Percentiles rank a stretch among this genome's conserved stretches.
These are phyloP conservation scores for Kurtzmaniella natalensis DNA, from an alignment of 1,139 yeast genomes.

Conservation along the genomic window DNA sequence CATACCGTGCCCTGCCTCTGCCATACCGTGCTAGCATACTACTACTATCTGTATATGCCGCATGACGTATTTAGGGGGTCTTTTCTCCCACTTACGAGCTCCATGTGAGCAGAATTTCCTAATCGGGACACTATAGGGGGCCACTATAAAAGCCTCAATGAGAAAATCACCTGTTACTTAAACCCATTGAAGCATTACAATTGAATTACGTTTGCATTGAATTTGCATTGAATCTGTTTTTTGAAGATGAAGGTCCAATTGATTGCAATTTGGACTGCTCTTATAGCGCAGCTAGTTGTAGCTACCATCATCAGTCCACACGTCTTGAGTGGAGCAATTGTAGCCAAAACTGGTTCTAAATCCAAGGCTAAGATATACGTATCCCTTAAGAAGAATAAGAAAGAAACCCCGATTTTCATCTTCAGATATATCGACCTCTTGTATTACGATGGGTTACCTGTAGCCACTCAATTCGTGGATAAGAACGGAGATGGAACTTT, in stretches of 20 bases:
- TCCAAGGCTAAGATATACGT: background rate
- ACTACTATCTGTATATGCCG: too few species aligned
- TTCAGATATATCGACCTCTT: constrained; percentile 22
- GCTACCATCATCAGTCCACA: background rate
- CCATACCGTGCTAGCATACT: too few species aligned
- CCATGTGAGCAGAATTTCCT: too few species aligned
- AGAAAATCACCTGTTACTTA: too few species aligned
- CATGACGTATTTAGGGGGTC: too few species aligned
- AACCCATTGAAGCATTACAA: too few species aligned
- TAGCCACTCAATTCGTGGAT: background rate
- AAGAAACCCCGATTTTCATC: constrained; percentile 18
- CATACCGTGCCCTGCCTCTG: too few species aligned
- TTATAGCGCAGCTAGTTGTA: background rate
- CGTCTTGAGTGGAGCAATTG: background rate
- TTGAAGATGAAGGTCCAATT: background rate
- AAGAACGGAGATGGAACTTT: background rate
- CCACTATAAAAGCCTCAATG: too few species aligned
- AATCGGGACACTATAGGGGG: too few species aligned
- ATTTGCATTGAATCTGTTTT: too few species aligned
- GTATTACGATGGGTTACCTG: constrained; percentile 20
- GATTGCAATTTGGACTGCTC: background rate
- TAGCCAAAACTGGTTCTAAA: background rate
- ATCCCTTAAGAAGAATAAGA: background rate
- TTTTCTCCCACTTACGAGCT: too few species aligned
- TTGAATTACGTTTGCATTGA: too few species aligned